These are phyloP conservation scores for Leccinum sublutescens DNA, from an alignment of 768 basidiomycete genomes.

Conservation along the genomic window DNA sequence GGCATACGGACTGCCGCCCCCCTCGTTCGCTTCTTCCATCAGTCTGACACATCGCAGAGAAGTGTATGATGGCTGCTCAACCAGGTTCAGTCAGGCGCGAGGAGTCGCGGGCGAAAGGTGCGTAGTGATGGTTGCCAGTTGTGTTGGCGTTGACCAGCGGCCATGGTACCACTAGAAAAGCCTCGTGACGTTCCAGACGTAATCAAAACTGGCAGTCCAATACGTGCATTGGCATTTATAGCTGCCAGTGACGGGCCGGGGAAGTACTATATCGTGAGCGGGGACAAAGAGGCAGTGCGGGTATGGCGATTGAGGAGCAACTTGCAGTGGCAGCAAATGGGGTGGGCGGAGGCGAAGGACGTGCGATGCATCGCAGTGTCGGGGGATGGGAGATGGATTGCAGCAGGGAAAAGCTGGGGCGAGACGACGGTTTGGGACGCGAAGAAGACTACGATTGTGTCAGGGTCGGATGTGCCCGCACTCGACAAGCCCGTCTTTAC, in stretches of 20 bases:
- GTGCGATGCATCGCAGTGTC: conserved; percentile 11
- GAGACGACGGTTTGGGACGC: conserved; percentile 8
- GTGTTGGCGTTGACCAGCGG: neutral
- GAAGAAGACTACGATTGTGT: neutral
- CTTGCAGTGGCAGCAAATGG: neutral
- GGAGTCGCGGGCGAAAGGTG: neutral
- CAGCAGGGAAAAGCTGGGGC: conserved; percentile 12
- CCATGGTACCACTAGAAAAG: neutral
- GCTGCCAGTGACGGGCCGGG: neutral
- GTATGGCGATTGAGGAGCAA: conserved; percentile 4
- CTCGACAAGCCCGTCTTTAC: conserved; percentile 2
- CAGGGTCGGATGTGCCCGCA: neutral
- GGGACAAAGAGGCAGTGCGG: conserved; percentile 10
- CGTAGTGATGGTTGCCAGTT: neutral
- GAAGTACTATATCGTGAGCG: neutral
- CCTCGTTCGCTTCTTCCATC: neutral
- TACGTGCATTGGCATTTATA: conserved; percentile 8
- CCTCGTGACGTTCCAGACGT: neutral
- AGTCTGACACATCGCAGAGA: neutral
- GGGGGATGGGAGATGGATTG: conserved; percentile 4
- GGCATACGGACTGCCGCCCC: neutral
- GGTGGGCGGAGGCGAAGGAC: neutral
- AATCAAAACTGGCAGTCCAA: conserved; percentile 1
- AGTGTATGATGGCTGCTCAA: too few species aligned
- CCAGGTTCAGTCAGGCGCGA: neutral